These are phyloP conservation scores for Eucalyptus curtisii DNA, from an alignment of 345 rosid genomes.

Conservation along the genomic window DNA sequence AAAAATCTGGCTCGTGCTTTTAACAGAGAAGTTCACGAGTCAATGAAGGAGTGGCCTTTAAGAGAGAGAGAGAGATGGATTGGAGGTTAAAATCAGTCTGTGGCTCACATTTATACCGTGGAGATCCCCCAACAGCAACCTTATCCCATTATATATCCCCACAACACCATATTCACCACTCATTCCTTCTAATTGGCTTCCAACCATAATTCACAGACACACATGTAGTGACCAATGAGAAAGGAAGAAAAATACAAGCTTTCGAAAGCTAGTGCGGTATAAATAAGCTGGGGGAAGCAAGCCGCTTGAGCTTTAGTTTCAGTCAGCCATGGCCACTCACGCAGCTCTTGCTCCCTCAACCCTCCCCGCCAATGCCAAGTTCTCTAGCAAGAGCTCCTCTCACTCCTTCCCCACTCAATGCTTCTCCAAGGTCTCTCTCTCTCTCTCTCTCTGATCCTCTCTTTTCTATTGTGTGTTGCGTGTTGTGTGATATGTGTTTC, in stretches of 20 bases:
- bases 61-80: not conserved
- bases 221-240: not conserved
- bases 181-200: constrained; percentile 15
- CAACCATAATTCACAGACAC: constrained; percentile 23
- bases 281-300: not conserved
- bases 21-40: not conserved
- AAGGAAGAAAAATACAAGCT: not conserved
- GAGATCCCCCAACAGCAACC: constrained; percentile 9
- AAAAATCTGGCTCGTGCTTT: not conserved
- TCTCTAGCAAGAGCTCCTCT: constrained; percentile 32
- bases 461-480: not conserved
- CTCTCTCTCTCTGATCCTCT: not conserved
- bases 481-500: not conserved
- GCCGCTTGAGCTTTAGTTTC: constrained; percentile 9
- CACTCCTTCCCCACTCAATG: constrained; percentile 67
- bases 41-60: not conserved
- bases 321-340: constrained; percentile 72
- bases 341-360: constrained; percentile 89
- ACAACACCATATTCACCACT: constrained; percentile 40
- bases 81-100: not conserved
- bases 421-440: constrained; percentile 47
- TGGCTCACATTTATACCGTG: constrained; percentile 17
- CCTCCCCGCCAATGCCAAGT: constrained; percentile 46
- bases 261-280: not conserved
- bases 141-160: constrained; percentile 34